phyloP scores from a whole-genome alignment of 108 stramenopile species.

The Cyclotella choctawhatcheeana region DNA sequence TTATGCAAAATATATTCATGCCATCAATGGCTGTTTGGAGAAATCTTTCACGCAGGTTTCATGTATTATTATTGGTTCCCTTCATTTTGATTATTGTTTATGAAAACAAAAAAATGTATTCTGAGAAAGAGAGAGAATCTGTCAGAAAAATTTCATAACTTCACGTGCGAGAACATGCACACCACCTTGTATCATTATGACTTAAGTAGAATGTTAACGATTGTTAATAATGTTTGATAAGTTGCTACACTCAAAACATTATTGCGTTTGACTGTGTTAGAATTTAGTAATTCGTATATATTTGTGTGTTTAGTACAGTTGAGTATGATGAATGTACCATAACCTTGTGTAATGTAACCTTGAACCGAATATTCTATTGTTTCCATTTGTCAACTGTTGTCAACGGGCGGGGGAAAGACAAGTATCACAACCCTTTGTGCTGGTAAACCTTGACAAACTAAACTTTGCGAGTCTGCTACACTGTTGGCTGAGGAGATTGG shows the following conservation, averaged over 20 bases:
- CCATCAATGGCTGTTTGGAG: conserved; percentile 32
- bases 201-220: conserved; percentile 19
- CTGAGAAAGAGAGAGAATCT: conserved; percentile 29
- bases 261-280: background rate
- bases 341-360: too few relatives aligned
- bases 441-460: too few relatives aligned
- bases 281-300: too few relatives aligned
- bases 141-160: conserved; percentile 39
- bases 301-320: too few relatives aligned
- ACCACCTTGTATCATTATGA: conserved; percentile 42
- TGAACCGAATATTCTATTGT: too few relatives aligned
- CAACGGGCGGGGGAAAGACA: too few relatives aligned
- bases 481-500: too few relatives aligned
- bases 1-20: conserved; percentile 8
- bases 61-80: conserved; percentile 18
- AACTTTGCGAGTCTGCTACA: too few relatives aligned
- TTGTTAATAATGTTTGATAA: conserved; percentile 36
- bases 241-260: background rate
- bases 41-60: conserved; percentile 43
- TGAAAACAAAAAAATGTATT: conserved; percentile 15
- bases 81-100: conserved; percentile 27
- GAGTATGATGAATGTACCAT: too few relatives aligned
- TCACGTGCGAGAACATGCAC: conserved; percentile 30
- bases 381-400: too few relatives aligned
- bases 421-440: too few relatives aligned